Base-by-base conservation (phyloP, 768 basidiomycete genomes). In the Lepiota brunneoincarnata region DNA sequence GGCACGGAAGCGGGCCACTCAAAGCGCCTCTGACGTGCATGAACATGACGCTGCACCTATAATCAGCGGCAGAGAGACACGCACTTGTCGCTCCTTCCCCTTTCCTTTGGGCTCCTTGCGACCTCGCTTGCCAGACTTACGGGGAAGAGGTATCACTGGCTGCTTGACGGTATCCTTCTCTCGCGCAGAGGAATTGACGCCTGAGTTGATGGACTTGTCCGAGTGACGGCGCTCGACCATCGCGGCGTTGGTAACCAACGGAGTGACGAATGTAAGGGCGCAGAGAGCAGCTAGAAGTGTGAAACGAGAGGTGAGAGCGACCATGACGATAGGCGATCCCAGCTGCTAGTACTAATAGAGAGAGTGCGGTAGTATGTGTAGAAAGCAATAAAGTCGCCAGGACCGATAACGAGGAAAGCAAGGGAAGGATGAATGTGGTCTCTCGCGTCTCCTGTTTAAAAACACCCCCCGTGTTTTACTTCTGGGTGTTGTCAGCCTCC, bases 351-450 rank as follows among this genome's bases (percentile, higher is more conserved):
- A 37, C 9, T 37, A n/a, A 15, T 38, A 50, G 49, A 18, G 49
- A 50, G 31, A 40, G 49, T 50, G 38, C 3, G 49, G 36, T 50
- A 50, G 49, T 40, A 17, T 50, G 49, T 50, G 49, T 31, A 31
- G 31, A 31, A 31, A 31, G 31, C 31, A 9, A 28, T 21, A 43
- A 40, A 41, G 49, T 50, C 49, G 40, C 49, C 49, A 41, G 49
- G 49, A 50, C 49, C 23, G 38, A 41, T 39, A 31, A 38, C 5
- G n/a, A 28, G 38, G 18, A 41, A 36, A 28, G 31, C 37, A 41
- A 39, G 38, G 49, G 39, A 49, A 18, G n/a, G 24, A 11, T 14
- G 24, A 15, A 20, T 39, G 37, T 24, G 7, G 43, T 50, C 40
- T 41, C 49, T 40, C 21, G 28, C 9, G 17, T 14, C 9, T n/a